These are phyloP conservation scores for Trichoderma sp. DNA, from an alignment of 2,329 filamentous ascomycete species.

Conservation along the genomic window DNA sequence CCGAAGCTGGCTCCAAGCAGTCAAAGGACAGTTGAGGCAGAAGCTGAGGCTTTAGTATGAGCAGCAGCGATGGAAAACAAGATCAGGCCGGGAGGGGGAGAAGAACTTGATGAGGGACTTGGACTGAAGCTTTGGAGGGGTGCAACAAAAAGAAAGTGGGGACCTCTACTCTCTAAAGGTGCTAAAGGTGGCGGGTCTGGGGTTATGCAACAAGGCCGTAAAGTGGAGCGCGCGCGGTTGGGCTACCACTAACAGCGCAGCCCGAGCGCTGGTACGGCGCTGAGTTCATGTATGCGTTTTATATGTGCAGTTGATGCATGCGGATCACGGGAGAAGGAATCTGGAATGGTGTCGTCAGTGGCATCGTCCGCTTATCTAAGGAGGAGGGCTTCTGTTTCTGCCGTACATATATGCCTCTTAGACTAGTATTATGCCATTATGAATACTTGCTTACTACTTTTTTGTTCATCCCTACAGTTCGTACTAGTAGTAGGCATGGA, in stretches of 20 bases:
- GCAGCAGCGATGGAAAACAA: constrained; percentile 16
- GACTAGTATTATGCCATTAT: background rate
- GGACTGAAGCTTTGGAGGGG: constrained; percentile 26
- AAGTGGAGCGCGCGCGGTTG: constrained; percentile 11
- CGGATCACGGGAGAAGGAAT: constrained; percentile 20
- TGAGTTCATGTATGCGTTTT: constrained; percentile 22
- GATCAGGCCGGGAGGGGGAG: constrained; percentile 20
- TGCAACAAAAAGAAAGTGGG: constrained; percentile 23
- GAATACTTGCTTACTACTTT: background rate
- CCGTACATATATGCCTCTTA: background rate
- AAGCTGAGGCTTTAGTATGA: constrained; percentile 15
- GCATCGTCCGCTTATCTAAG: constrained; percentile 6
- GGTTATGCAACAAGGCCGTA: constrained; percentile 19
- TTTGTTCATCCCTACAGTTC: background rate
- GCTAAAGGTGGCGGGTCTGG: constrained; percentile 19
- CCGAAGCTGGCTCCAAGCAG: background rate
- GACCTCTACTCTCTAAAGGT: constrained; percentile 7
- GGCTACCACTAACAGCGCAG: constrained; percentile 18
- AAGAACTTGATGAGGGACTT: constrained; percentile 25
- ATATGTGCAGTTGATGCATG: constrained; percentile 17
- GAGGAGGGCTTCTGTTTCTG: background rate
- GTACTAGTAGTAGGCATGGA: too few species aligned
- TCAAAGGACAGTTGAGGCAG: constrained; percentile 2
- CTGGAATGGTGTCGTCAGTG: background rate
- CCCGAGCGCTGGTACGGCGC: background rate